Evolutionary conservation across 2,329 filamentous ascomycete genomes (phyloP), one percentile per base, ranked within the genome.

Genomic region (Talaromyces verruculosus): DNA sequence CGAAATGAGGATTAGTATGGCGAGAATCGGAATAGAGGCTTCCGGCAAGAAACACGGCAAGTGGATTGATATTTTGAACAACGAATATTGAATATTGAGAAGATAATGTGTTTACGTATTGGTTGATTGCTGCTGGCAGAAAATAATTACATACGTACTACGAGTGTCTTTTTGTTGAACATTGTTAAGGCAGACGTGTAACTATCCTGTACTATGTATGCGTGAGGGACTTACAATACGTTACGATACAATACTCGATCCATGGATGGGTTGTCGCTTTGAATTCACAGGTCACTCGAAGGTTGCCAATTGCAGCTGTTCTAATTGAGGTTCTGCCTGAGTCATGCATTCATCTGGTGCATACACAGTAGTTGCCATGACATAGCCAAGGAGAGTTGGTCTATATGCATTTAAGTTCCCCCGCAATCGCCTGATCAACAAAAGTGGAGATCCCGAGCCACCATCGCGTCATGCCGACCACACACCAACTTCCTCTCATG

Each of bases 11-110:
- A 55, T 55, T 37, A 43, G 7, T 37, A 22, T 57, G 33, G 61
- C 61, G 61, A 63, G 22, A 55, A 63, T 63, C 61, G 61, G 61
- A 63, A 28, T 15, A n/a, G 61, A 7, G n/a, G n/a, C 17, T 13
- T 22, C 60, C 45, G 45, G 47, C 33, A 37, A 57, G 53, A 17
- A n/a, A 39, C 19, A 55, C 53, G 33, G 51, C 51, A 55, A 35
- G 47, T 49, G 47, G 28, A 17, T 19, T 30, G 49, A n/a, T n/a
- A 53, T 11, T 11, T 6, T 5, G 8, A 11, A n/a, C 17, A 19
- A 11, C 10, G 13, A 53, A 30, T 33, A 49, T 51, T 6, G 2
- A 33, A 33, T 53, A 35, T 10, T 22, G 5, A 17, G n/a, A 39
- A 10, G 2, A 22, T 25, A 39, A 37, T 57, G n/a, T 15, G 33